phyloP scores from a whole-genome alignment of 495 filamentous ascomycete genomes.

The Aspergillus sclerotiicarbonarius region DNA sequence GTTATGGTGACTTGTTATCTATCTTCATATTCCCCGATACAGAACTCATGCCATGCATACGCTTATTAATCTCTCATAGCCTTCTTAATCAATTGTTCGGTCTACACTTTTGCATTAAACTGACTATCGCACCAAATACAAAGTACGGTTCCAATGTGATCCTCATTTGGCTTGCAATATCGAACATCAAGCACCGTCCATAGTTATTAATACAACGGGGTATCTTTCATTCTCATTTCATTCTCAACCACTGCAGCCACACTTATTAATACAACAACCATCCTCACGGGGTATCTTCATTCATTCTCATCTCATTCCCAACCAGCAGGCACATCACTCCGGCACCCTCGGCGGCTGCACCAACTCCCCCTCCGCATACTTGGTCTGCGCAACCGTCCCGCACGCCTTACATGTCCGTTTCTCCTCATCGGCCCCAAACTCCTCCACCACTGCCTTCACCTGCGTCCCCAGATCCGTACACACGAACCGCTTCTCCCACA shows the following conservation, averaged over 20 bases:
- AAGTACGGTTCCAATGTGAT: too few species aligned
- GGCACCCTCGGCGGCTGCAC: constrained; percentile 41
- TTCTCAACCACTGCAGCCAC: too few species aligned
- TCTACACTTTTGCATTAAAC: too few species aligned
- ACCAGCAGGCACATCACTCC: constrained; percentile 21
- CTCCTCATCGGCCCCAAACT: constrained; percentile 68
- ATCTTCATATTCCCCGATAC: neutral
- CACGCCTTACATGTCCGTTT: constrained; percentile 77
- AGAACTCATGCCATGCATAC: neutral
- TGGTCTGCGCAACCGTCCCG: constrained; percentile 64
- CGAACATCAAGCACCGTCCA: too few species aligned
- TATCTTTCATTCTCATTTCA: too few species aligned
- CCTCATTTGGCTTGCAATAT: too few species aligned
- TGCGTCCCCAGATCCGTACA: constrained; percentile 94
- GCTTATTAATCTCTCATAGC: neutral
- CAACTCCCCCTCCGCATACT: constrained; percentile 39
- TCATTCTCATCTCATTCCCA: too few species aligned
- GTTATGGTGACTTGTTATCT: neutral
- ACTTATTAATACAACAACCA: too few species aligned
- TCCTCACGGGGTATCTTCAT: constrained; percentile 1
- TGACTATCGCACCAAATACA: too few species aligned
- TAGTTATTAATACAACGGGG: too few species aligned
- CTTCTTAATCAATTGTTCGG: too few species aligned
- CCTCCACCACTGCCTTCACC: constrained; percentile 89
- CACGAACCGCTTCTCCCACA: constrained; percentile 84